Evolutionary conservation across 257 asterid genomes (phyloP).

Genomic region (Fraxinus americana): DNA sequence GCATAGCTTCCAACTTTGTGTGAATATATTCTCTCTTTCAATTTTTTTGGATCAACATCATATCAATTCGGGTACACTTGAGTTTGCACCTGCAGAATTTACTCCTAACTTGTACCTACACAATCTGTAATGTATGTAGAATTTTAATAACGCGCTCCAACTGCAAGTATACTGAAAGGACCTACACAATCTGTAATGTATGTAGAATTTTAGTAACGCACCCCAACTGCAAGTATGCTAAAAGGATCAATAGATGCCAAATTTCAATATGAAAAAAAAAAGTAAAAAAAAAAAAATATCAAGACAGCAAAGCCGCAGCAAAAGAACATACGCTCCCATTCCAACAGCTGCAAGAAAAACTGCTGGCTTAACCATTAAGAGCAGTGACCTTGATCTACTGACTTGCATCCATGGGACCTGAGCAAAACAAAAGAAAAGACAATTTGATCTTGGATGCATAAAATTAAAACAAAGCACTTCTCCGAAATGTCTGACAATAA

Average conservation of each 20-base stretch:
- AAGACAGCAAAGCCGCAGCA: not conserved
- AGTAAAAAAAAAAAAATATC: not conserved
- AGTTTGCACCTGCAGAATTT: not conserved
- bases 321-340: conserved; percentile 72
- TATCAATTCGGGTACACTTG: not conserved
- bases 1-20: not conserved
- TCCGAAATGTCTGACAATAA: not conserved
- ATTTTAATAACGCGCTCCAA: conserved; percentile 4
- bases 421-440: conserved; percentile 24
- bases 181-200: too few species aligned
- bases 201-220: not conserved
- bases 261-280: not conserved
- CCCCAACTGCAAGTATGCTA: not conserved
- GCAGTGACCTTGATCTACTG: conserved; percentile 85
- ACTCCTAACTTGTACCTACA: not conserved
- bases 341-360: conserved; percentile 75
- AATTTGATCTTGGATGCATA: conserved; percentile 1
- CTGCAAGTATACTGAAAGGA: not conserved
- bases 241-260: conserved; percentile 1
- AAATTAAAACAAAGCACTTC: not conserved
- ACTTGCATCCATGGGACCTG: conserved; percentile 99
- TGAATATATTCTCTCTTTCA: not conserved
- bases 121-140: not conserved
- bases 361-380: conserved; percentile 81
- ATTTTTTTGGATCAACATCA: not conserved